Base-by-base conservation (phyloP, 1,139 yeast species). In the Sugiyamaella paludigena region DNA sequence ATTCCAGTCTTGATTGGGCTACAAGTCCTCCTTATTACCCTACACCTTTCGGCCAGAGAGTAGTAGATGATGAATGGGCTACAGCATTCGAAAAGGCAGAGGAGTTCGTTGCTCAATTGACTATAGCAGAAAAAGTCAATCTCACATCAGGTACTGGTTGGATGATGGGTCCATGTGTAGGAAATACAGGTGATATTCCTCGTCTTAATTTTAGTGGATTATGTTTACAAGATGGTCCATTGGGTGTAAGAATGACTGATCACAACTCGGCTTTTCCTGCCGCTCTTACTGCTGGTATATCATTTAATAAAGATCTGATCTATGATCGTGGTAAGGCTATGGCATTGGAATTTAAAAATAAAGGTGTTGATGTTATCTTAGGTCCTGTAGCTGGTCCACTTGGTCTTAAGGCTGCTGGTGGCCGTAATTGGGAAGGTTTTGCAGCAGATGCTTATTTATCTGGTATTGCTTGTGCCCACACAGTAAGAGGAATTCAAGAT, bases 361-460 rank as follows among this genome's bases (percentile, higher is more conserved):
- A 81, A 58, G 85, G 84, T 28, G 82, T 78, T n/a, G 79, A 81
- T 59, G 74, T 81, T 40, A 73, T 77, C 36, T 69, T 82, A 35
- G 87, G 85, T 2, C 87, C 87, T 11, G 74, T 77, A 2, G 69
- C 80, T 46, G 85, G 84, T 0, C 86, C 86, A n/a, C 71, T 80
- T 45, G 87, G 86, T 0, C 67, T 72, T 36, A 78, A 79, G 58
- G 85, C 84, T 2, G 77, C 76, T 37, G 85, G 83, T 7, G 86
- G 87, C 5, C 69, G 86, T 57, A 79, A 77, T 64, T 81, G 84
- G 83, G 87, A 81, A 64, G 75, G 82, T 32, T 81, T 80, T 65
- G 84, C 84, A 0, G 68, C 81, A 5, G 87, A 81, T 59, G 84
- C 87, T 1, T 80, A 79, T 54, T 67, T 81, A 44, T 81, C 79